Evolutionary conservation across 2,329 filamentous ascomycete genomes (phyloP).

Genomic region (Fusarium longipes): DNA sequence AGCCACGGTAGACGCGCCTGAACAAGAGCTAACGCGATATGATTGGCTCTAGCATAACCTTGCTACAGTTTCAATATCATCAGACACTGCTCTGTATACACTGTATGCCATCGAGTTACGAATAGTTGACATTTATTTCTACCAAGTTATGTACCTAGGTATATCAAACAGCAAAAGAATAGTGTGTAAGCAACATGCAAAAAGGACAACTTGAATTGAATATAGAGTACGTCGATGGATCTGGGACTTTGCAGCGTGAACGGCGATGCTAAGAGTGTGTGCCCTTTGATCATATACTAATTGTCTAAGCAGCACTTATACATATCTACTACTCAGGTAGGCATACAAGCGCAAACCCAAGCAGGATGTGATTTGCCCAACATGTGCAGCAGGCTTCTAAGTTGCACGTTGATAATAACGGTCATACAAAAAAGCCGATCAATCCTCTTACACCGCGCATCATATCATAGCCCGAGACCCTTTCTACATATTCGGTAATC

Average conservation of each 20-base stretch:
- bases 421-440: constrained; percentile 8
- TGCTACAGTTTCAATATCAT: not conserved
- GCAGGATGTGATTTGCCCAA: not conserved
- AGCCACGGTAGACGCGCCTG: constrained; percentile 47
- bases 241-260: no score
- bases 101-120: not conserved
- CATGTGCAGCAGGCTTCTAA: constrained; percentile 9
- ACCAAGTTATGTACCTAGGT: no score
- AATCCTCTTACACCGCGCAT: constrained; percentile 7
- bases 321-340: no score
- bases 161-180: not conserved
- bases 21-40: constrained; percentile 29
- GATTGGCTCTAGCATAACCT: constrained; percentile 42
- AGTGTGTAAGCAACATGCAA: not conserved
- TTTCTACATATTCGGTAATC: not conserved
- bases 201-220: not conserved
- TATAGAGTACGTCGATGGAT: no score
- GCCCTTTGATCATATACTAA: not conserved
- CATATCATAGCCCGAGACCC: constrained; percentile 1
- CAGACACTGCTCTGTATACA: constrained; percentile 13
- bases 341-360: not conserved
- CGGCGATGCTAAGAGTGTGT: not conserved
- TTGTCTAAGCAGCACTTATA: not conserved
- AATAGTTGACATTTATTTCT: no score
- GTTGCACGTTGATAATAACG: constrained; percentile 8